A percentile compares a stretch with the other conserved stretches of the same genome.
Conservation (phyloP, 257 asterid species). For the Nicotiana attenuata region DNA sequence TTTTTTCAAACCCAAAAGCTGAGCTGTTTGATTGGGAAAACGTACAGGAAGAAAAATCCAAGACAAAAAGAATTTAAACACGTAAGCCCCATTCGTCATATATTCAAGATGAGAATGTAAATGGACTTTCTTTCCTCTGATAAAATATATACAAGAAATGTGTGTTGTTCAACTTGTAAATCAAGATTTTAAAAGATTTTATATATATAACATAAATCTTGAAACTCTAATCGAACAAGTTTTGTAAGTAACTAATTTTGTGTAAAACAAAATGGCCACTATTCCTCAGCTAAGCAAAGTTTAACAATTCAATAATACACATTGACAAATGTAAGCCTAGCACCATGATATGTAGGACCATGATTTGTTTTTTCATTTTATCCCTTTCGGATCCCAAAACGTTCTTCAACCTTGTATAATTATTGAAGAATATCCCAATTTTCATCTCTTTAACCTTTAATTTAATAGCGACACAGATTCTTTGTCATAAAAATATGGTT, state of each 20-base stretch:
- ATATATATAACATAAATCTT: too few species aligned
- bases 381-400: not conserved
- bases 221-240: too few species aligned
- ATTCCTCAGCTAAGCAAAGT: too few species aligned
- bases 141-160: not conserved
- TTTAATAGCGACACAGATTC: too few species aligned
- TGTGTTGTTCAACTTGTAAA: too few species aligned
- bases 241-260: too few species aligned
- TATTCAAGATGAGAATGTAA: not conserved
- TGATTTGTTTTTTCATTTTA: not conserved
- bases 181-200: too few species aligned
- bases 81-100: not conserved
- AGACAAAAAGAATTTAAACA: slow-evolving; percentile 2
- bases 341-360: too few species aligned
- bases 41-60: not conserved
- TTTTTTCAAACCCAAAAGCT: too few species aligned
- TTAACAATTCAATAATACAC: not conserved
- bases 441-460: not conserved
- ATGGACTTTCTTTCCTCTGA: not conserved
- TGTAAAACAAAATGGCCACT: too few species aligned
- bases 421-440: not conserved
- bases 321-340: not conserved
- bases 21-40: not conserved
- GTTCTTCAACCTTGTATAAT: not conserved
- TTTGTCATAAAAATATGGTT: too few species aligned